phyloP scores from a whole-genome alignment of 176 grass and related monocot species.

The Musa acuminata region DNA sequence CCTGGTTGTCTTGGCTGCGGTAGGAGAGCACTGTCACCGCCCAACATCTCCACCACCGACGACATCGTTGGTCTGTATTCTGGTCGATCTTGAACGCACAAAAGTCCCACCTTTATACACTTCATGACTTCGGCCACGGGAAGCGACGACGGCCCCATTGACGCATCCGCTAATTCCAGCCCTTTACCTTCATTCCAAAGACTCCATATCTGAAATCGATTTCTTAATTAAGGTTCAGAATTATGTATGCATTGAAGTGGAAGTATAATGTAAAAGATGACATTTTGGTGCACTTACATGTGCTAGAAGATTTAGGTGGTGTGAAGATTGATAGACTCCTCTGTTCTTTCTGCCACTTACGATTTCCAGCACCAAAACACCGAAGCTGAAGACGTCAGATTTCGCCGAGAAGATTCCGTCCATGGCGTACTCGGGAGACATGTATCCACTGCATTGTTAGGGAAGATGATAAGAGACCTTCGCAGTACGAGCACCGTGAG shows the following conservation, averaged over 20 bases:
- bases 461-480: background rate
- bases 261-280: background rate
- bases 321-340: background rate
- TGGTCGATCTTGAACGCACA: background rate
- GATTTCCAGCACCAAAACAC: background rate
- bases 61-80: background rate
- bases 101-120: background rate
- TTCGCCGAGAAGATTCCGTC: background rate
- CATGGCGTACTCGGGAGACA: slow-evolving; percentile 5
- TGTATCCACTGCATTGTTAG: background rate
- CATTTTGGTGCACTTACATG: no score
- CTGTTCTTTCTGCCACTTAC: slow-evolving; percentile 2
- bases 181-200: background rate
- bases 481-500: no score
- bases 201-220: background rate
- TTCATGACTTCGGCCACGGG: background rate
- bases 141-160: background rate
- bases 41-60: background rate
- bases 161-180: background rate
- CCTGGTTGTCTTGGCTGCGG: background rate
- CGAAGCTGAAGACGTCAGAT: slow-evolving; percentile 12
- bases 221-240: background rate
- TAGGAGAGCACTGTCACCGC: background rate
- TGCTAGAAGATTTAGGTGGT: background rate
- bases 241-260: background rate